A percentile compares a stretch with the other conserved stretches of the same genome.
These are phyloP conservation scores for Pelargonium cotyledonis DNA, from an alignment of 441 rosid species.

Conservation along the genomic window DNA sequence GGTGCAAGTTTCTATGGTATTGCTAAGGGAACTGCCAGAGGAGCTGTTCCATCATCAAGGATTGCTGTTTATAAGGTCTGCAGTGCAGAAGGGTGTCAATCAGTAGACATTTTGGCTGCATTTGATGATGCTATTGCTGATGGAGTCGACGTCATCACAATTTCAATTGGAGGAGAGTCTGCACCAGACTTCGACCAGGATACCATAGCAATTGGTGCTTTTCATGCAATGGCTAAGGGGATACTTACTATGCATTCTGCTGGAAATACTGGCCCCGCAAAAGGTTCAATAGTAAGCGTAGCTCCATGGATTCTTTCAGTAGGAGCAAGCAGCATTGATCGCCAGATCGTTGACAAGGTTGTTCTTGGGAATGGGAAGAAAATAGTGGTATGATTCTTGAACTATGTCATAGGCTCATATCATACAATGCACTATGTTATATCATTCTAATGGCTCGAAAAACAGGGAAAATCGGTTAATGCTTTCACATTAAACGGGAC, in stretches of 20 bases:
- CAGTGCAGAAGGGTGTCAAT: slow-evolving; percentile 5
- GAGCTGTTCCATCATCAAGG: slow-evolving; percentile 32
- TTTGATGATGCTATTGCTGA: slow-evolving; percentile 55
- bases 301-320: slow-evolving; percentile 50
- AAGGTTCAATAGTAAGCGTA: slow-evolving; percentile 17
- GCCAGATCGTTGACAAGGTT: slow-evolving; percentile 32
- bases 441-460: background rate
- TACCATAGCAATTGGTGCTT: slow-evolving; percentile 34
- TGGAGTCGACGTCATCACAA: slow-evolving; percentile 42
- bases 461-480: slow-evolving; percentile 45
- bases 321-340: slow-evolving; percentile 47
- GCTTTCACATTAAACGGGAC: slow-evolving; percentile 25
- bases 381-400: slow-evolving; percentile 29
- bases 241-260: slow-evolving; percentile 35
- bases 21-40: slow-evolving; percentile 30
- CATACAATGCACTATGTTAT: background rate
- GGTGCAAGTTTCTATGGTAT: slow-evolving; percentile 26
- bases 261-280: slow-evolving; percentile 35
- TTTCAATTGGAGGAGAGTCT: slow-evolving; percentile 24
- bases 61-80: slow-evolving; percentile 37
- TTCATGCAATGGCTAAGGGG: slow-evolving; percentile 43
- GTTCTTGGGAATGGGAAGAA: slow-evolving; percentile 35
- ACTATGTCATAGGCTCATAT: background rate
- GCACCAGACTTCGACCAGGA: slow-evolving; percentile 5
- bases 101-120: slow-evolving; percentile 23